These are phyloP conservation scores for Metschnikowia hibisci DNA, from an alignment of 805 yeast genomes.

Conservation along the genomic window DNA sequence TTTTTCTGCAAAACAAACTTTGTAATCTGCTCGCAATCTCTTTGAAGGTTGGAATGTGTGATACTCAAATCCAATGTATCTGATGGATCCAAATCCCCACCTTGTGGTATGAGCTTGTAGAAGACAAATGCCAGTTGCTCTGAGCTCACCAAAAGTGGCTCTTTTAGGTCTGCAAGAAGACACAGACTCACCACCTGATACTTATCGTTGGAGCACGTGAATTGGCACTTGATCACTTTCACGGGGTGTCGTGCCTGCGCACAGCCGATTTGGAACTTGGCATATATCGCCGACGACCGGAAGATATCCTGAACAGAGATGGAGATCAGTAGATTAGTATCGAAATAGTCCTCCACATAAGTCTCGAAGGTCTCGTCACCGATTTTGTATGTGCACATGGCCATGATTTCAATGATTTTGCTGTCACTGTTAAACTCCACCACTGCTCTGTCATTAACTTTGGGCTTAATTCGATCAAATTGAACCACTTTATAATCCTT, in stretches of 20 bases:
- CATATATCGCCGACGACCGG: slow-evolving; percentile 50
- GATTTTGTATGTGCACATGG: slow-evolving; percentile 20
- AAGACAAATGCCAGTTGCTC: slow-evolving; percentile 70
- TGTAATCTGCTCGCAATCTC: slow-evolving; percentile 38
- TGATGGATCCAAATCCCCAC: slow-evolving; percentile 18
- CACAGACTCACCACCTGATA: slow-evolving; percentile 22
- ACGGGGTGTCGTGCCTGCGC: slow-evolving; percentile 50
- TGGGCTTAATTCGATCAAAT: slow-evolving; percentile 1
- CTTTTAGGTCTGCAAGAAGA: slow-evolving; percentile 16
- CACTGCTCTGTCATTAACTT: slow-evolving; percentile 19
- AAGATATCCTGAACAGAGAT: slow-evolving; percentile 82
- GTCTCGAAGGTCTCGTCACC: slow-evolving; percentile 21
- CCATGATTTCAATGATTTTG: slow-evolving; percentile 23
- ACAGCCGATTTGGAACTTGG: slow-evolving; percentile 68
- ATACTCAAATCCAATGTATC: slow-evolving; percentile 43
- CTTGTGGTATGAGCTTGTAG: slow-evolving; percentile 43
- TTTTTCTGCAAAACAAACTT: neutral
- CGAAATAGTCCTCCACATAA: slow-evolving; percentile 34
- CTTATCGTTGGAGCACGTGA: slow-evolving; percentile 27
- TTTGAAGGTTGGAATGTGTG: slow-evolving; percentile 42
- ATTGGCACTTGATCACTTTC: slow-evolving; percentile 43
- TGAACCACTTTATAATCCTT: neutral
- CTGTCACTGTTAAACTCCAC: slow-evolving; percentile 29
- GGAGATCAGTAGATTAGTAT: slow-evolving; percentile 56
- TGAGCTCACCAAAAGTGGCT: slow-evolving; percentile 50